Base-by-base conservation (phyloP, 257 asterid species). In the Nicotiana undulata region DNA sequence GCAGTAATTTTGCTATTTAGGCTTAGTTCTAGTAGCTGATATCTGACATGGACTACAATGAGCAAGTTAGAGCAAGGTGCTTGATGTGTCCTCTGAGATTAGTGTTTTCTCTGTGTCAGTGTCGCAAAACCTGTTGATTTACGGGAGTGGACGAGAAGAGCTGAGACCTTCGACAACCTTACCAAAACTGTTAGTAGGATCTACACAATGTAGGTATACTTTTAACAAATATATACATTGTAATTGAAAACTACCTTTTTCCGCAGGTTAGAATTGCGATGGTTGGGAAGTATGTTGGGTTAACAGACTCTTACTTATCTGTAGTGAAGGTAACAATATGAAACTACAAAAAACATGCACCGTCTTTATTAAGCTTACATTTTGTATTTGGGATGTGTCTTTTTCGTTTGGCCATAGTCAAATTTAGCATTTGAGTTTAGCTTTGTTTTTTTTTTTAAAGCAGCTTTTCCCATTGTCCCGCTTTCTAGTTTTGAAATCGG, bases 251-350 rank as follows among this genome's bases (percentile, higher is more conserved):
- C 72, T 80, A 28, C 68, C 72, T 75, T 52, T 83, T 79, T 31
- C 85, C 82, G 86, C 93, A 96, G 99, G 97, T 96, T 37, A 86
- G 93, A 84, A 94, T 96, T 80, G 98, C 97, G 65, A 90, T 96
- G 98, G 98, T 96, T 83, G 99, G 99, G 78, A 94, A 96, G 88
- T 96, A 96, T 87, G 98, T 96, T 80, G 99, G 99, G 31, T 82
- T 94, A 85, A 18, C 97, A 77, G 98, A 94, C 88, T 94, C 99
- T 51, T 94, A 96, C 88, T 89, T 96, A 87, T 96, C 99, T 65
- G 98, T 96, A 17, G 97, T 94, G 85, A 94, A 96, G 99, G 98
- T 91, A 65, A 84, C 85, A 40, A 64, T 51, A 63, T 79, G 82
- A 51, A 28, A 51, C 32, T 11, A 22, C 65, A 64, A 63, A 28